phyloP scores from a whole-genome alignment of 1,139 yeast species.

The Lodderomyces parapsilosis region DNA sequence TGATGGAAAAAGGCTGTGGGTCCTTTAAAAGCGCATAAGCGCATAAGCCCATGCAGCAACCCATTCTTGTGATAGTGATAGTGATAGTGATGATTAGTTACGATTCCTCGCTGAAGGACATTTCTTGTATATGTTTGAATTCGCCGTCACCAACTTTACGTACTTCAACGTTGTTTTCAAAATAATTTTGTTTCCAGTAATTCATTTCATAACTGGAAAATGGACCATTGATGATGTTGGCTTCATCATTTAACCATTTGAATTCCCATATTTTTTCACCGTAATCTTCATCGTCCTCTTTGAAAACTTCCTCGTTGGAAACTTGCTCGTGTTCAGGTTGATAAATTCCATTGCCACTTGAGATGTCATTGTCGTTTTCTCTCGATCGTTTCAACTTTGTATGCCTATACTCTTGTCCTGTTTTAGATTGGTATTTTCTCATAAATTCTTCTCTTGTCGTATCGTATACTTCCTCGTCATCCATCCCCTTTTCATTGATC shows the following conservation, averaged over 20 bases:
- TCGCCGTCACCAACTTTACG: slow-evolving; percentile 31
- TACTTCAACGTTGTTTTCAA: slow-evolving; percentile 49
- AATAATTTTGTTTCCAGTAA: slow-evolving; percentile 60
- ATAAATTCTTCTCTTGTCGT: slow-evolving; percentile 57
- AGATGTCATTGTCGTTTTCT: slow-evolving; percentile 12
- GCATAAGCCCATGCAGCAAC: no score
- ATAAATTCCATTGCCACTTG: slow-evolving; percentile 1
- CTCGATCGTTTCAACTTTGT: slow-evolving; percentile 15
- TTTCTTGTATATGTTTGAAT: slow-evolving; percentile 27
- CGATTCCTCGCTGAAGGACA: slow-evolving; percentile 7
- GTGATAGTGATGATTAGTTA: slow-evolving; percentile 3
- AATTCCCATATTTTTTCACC: slow-evolving; percentile 57
- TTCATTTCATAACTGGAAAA: slow-evolving; percentile 54
- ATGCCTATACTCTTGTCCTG: slow-evolving; percentile 40
- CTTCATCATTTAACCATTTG: slow-evolving; percentile 52
- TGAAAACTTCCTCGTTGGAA: slow-evolving; percentile 6
- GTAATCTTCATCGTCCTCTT: slow-evolving; percentile 17
- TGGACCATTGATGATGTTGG: slow-evolving; percentile 55
- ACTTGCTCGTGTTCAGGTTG: slow-evolving; percentile 10
- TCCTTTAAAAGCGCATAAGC: no score
- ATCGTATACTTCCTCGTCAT: slow-evolving; percentile 48
- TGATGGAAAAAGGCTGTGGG: slow-evolving; percentile 12
- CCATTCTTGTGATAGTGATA: no score
- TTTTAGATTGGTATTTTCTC: slow-evolving; percentile 48
- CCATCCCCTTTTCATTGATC: slow-evolving; percentile 16